A percentile compares a stretch with the other conserved stretches of the same genome.
Conservation (phyloP, 2,329 filamentous ascomycete species). For the Ascochyta viciae-villosae region DNA sequence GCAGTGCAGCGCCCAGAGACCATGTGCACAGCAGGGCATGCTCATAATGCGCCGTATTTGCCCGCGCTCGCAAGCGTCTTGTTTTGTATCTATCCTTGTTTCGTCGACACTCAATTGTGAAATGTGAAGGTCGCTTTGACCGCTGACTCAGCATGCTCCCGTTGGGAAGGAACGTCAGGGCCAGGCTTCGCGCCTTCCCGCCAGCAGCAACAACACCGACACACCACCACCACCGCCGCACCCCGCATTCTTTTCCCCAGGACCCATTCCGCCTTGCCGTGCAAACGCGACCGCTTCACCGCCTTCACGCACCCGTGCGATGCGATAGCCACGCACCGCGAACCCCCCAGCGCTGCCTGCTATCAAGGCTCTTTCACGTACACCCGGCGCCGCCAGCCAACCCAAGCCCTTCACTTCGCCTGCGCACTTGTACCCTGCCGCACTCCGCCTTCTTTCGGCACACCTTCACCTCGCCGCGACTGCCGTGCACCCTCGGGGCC, state of each 20-base stretch:
- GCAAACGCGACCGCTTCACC: constrained; percentile 22
- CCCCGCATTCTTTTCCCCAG: neutral
- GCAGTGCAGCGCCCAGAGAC: no score
- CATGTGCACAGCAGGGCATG: no score
- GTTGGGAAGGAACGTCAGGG: constrained; percentile 13
- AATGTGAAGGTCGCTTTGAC: no score
- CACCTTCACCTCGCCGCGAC: neutral
- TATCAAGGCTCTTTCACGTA: constrained; percentile 20
- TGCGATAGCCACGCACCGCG: constrained; percentile 17
- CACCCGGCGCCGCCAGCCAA: constrained; percentile 8
- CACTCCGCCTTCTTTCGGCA: neutral
- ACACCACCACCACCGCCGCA: constrained; percentile 6
- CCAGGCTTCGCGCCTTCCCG: constrained; percentile 4
- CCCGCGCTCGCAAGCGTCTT: no score
- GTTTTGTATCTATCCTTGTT: no score
- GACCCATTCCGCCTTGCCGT: constrained; percentile 7
- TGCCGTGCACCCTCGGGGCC: neutral
- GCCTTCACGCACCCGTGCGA: constrained; percentile 6
- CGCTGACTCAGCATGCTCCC: no score
- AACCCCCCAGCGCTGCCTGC: constrained; percentile 11
- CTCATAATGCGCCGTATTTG: no score
- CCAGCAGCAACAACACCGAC: neutral
- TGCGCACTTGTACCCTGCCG: neutral
- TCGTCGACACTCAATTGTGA: no score
- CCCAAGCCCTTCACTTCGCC: constrained; percentile 4